A percentile compares a stretch with the other conserved stretches of the same genome.
These are phyloP conservation scores for Gossypium bickii DNA, from an alignment of 345 rosid species.

Conservation along the genomic window DNA sequence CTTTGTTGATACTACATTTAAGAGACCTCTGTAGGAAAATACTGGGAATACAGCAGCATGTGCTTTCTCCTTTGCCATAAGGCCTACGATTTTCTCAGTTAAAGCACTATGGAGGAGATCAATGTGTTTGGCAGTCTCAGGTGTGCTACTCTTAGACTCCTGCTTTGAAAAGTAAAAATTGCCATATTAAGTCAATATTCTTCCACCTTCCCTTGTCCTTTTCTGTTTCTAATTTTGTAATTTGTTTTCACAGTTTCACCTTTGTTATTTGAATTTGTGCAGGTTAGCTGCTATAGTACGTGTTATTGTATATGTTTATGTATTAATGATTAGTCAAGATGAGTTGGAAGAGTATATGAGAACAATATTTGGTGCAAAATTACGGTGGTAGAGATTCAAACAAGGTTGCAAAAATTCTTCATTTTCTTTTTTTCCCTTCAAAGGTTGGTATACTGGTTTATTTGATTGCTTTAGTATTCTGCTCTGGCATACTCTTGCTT, in stretches of 20 bases:
- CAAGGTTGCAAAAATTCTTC: not conserved
- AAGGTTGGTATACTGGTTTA: constrained; percentile 26
- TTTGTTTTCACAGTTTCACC: not conserved
- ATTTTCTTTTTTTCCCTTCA: not conserved
- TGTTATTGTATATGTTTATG: constrained; percentile 10
- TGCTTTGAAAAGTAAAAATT: not conserved
- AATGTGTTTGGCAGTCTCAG: constrained; percentile 23
- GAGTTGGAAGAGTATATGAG: constrained; percentile 23
- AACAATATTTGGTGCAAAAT: constrained; percentile 11
- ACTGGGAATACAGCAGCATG: constrained; percentile 8
- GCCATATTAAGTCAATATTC: not conserved
- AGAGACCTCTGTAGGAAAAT: constrained; percentile 20
- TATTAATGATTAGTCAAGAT: constrained; percentile 8
- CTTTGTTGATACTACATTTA: constrained; percentile 15
- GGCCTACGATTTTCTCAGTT: constrained; percentile 9
- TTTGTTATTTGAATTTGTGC: not conserved
- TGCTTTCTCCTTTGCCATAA: not conserved
- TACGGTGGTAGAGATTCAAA: not conserved
- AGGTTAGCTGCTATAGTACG: constrained; percentile 17
- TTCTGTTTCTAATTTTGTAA: not conserved
- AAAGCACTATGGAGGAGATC: not conserved
- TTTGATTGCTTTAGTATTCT: not conserved
- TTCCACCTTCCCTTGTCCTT: not conserved
- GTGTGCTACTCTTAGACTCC: constrained; percentile 18
- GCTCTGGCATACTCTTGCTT: not conserved